Evolutionary conservation across 78 protist genomes (phyloP).

Genomic region (Dictyostelium intermedium): DNA sequence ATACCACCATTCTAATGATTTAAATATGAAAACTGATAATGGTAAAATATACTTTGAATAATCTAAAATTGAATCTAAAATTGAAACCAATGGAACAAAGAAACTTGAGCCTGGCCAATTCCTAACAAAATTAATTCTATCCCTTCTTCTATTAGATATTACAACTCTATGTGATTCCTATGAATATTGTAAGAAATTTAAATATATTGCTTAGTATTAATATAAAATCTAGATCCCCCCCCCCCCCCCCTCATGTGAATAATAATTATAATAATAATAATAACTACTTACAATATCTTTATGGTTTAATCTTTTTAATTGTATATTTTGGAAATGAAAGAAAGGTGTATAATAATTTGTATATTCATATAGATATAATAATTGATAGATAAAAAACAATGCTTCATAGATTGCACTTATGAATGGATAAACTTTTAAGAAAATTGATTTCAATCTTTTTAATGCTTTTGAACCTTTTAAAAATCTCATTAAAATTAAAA

Average conservation of each 20-base stretch:
- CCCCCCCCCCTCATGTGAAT: background rate
- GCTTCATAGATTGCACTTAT: slow-evolving; percentile 71
- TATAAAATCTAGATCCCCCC: no score
- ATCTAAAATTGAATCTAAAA: slow-evolving; percentile 52
- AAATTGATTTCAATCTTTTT: background rate
- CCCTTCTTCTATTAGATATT: slow-evolving; percentile 30
- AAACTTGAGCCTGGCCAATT: slow-evolving; percentile 45
- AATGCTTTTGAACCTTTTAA: background rate
- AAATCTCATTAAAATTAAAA: background rate
- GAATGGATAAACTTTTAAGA: slow-evolving; percentile 63
- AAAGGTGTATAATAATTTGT: slow-evolving; percentile 78
- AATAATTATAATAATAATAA: background rate
- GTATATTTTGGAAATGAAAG: slow-evolving; percentile 56
- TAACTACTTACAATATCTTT: slow-evolving; percentile 62
- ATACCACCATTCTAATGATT: slow-evolving; percentile 83
- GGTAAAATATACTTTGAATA: slow-evolving; percentile 57
- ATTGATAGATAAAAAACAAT: slow-evolving; percentile 65
- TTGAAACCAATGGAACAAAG: slow-evolving; percentile 16
- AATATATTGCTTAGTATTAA: background rate
- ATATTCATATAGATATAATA: slow-evolving; percentile 62
- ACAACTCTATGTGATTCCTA: slow-evolving; percentile 31
- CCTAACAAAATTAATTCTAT: slow-evolving; percentile 53
- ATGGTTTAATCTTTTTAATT: slow-evolving; percentile 64
- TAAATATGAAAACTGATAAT: slow-evolving; percentile 62
- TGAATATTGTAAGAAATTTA: background rate